Conservation (phyloP, 139 green algal genomes). For the Chlamydomonas applanata region DNA sequence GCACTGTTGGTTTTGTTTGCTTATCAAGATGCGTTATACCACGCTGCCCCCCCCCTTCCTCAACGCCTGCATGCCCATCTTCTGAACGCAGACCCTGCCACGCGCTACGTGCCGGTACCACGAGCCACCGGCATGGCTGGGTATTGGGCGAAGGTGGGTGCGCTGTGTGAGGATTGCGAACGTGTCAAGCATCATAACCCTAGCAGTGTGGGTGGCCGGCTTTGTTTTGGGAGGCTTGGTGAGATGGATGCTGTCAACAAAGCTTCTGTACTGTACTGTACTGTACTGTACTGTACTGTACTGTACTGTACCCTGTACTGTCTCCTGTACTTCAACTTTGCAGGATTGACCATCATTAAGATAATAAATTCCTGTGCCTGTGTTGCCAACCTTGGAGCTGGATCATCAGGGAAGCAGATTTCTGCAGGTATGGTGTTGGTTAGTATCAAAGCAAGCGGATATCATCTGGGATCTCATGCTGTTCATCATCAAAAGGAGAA, state of each 20-base stretch:
- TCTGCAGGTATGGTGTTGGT: no score
- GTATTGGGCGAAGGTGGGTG: conserved; percentile 38
- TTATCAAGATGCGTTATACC: no score
- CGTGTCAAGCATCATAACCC: no score
- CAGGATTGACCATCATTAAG: no score
- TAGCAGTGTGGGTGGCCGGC: not conserved
- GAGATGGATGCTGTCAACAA: not conserved
- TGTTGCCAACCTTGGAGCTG: no score
- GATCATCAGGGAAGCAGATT: no score
- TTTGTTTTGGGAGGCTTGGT: not conserved
- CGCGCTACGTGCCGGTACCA: conserved; percentile 23
- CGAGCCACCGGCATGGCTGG: conserved; percentile 6
- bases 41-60: no score
- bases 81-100: conserved; percentile 20
- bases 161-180: not conserved
- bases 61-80: not conserved
- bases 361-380: no score
- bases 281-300: not conserved
- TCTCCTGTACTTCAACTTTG: not conserved
- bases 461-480: no score
- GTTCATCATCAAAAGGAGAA: no score
- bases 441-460: no score
- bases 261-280: not conserved
- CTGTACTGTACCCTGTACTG: not conserved
- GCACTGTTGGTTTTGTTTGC: no score